Conservation (phyloP, 75 land plant species). For the Pinus albicaulis region DNA sequence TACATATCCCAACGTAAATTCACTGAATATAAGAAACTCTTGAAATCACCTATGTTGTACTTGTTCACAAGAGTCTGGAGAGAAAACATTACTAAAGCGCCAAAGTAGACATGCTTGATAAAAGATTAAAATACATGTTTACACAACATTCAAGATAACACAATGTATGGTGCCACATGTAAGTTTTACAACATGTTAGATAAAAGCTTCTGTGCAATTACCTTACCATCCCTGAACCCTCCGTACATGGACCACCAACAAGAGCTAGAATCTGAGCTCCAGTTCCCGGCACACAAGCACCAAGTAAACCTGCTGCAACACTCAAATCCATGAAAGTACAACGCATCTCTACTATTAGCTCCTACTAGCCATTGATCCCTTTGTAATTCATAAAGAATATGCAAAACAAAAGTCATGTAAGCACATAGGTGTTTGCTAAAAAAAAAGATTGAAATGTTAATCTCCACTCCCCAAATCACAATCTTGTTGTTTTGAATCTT, state of each 20-base stretch:
- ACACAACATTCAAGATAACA: not conserved
- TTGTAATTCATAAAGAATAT: conserved; percentile 89
- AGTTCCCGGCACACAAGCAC: conserved; percentile 93
- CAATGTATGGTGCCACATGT: not conserved
- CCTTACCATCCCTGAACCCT: conserved; percentile 89
- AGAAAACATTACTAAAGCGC: no score
- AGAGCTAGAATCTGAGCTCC: conserved; percentile 94
- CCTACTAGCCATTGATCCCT: conserved; percentile 90
- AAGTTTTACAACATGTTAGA: not conserved
- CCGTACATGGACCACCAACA: conserved; percentile 98
- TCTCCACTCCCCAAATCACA: no score
- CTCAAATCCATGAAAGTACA: conserved; percentile 92
- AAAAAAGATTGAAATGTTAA: no score
- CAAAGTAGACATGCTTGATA: not conserved
- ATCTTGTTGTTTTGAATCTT: no score
- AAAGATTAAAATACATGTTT: not conserved
- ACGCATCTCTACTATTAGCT: conserved; percentile 63
- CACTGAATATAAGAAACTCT: no score
- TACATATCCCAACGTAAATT: no score
- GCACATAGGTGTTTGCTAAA: no score
- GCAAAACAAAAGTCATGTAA: conserved; percentile 7
- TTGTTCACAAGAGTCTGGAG: no score
- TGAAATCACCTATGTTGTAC: no score
- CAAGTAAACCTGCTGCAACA: conserved; percentile 88
- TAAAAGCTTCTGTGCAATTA: not conserved